Evolutionary conservation across 2,329 filamentous ascomycete species (phyloP).

Genomic region (Podosphaera fusca): DNA sequence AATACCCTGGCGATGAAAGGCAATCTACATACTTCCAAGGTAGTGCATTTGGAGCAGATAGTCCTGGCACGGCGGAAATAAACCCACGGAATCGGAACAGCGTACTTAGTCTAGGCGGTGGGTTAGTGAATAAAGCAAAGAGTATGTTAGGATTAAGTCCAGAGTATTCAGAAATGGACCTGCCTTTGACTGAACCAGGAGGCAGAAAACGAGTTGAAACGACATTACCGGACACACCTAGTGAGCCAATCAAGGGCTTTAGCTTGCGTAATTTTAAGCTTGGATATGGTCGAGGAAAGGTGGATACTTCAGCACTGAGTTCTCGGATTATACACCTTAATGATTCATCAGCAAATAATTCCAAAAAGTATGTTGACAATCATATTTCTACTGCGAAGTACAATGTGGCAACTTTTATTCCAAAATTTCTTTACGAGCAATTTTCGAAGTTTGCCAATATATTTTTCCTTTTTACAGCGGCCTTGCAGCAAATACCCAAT

Average conservation of each 20-base stretch:
- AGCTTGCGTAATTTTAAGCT: conserved; percentile 70
- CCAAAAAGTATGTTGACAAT: conserved; percentile 84
- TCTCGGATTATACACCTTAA: conserved; percentile 88
- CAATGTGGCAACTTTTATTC: conserved; percentile 76
- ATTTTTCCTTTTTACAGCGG: conserved; percentile 96
- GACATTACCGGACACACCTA: conserved; percentile 22
- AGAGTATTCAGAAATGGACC: conserved; percentile 92
- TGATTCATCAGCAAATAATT: conserved; percentile 76
- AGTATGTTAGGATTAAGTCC: conserved; percentile 71
- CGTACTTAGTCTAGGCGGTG: conserved; percentile 66
- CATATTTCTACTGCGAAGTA: conserved; percentile 97
- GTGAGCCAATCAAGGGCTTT: conserved; percentile 29
- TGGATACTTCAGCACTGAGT: conserved; percentile 74
- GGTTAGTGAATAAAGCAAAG: conserved; percentile 68
- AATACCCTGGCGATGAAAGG: conserved; percentile 53
- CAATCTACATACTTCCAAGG: conserved; percentile 62
- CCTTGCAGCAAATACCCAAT: conserved; percentile 80
- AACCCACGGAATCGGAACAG: conserved; percentile 65
- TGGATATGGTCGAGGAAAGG: conserved; percentile 63
- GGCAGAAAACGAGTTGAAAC: conserved; percentile 23
- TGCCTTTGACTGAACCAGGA: conserved; percentile 67
- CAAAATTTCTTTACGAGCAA: conserved; percentile 93
- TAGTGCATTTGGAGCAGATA: conserved; percentile 33
- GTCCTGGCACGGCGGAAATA: conserved; percentile 22
- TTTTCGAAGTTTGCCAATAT: conserved; percentile 98